Evolutionary conservation across 2,329 filamentous ascomycete species (phyloP).

Genomic region (Verticillium isaacii): DNA sequence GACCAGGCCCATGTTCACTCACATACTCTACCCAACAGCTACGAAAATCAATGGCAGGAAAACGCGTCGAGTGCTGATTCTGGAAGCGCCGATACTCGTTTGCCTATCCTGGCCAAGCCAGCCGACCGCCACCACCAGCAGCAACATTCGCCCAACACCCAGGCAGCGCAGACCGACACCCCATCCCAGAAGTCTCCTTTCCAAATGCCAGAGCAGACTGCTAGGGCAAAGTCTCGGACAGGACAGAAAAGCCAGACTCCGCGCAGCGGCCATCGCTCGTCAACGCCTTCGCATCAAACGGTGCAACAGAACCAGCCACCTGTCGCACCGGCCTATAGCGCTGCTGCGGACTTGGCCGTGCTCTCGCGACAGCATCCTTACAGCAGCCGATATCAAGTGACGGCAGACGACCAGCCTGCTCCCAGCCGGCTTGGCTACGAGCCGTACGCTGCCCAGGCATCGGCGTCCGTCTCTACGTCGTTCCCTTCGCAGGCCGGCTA

Average conservation of each 20-base stretch:
- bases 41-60: background rate
- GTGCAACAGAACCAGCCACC: constrained; percentile 29
- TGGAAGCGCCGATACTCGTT: background rate
- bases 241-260: constrained; percentile 27
- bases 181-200: constrained; percentile 25
- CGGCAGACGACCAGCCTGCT: constrained; percentile 1
- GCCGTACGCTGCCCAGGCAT: constrained; percentile 11
- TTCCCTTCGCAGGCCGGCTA: constrained; percentile 21
- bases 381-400: constrained; percentile 10
- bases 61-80: background rate
- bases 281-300: constrained; percentile 15
- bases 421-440: constrained; percentile 6
- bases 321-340: constrained; percentile 1
- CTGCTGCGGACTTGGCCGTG: constrained; percentile 14
- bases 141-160: background rate
- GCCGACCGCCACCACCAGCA: constrained; percentile 1
- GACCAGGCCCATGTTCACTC: background rate
- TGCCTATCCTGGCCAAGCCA: background rate
- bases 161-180: constrained; percentile 6
- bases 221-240: constrained; percentile 26
- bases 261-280: constrained; percentile 14
- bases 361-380: constrained; percentile 17
- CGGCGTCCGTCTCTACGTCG: constrained; percentile 12
- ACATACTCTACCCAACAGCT: background rate
- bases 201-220: constrained; percentile 15